Evolutionary conservation across 768 basidiomycete genomes (phyloP).

Genomic region (Leccinum subgranulosum): DNA sequence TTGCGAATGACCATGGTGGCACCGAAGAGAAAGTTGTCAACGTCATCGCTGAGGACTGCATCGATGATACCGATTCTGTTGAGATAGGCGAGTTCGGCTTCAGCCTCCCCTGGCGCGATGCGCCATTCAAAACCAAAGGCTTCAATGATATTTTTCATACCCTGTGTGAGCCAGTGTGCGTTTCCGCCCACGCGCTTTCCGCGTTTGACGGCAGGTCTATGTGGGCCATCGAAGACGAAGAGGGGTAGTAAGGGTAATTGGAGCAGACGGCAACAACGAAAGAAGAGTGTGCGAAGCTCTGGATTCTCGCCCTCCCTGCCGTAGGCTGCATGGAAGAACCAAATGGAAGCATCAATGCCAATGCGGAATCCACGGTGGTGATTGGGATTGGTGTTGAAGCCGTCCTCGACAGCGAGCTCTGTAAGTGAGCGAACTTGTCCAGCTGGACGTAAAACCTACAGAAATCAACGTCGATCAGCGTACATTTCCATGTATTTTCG

Average conservation of each 20-base stretch:
- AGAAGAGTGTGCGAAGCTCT: slow-evolving; percentile 79
- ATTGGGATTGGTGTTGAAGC: slow-evolving; percentile 64
- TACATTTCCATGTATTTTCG: slow-evolving; percentile 9
- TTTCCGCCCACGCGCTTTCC: slow-evolving; percentile 67
- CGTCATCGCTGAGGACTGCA: slow-evolving; percentile 88
- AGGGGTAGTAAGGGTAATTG: slow-evolving; percentile 79
- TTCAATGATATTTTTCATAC: slow-evolving; percentile 76
- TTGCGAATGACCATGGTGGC: slow-evolving; percentile 82
- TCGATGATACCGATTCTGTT: slow-evolving; percentile 82
- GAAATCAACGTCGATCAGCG: neutral
- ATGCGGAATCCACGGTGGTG: slow-evolving; percentile 72
- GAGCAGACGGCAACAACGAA: slow-evolving; percentile 78
- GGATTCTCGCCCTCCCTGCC: slow-evolving; percentile 84
- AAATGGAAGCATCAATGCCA: slow-evolving; percentile 82
- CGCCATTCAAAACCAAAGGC: slow-evolving; percentile 81
- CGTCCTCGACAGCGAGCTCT: slow-evolving; percentile 69
- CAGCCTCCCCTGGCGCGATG: slow-evolving; percentile 89
- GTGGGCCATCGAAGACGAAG: slow-evolving; percentile 90
- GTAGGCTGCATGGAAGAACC: slow-evolving; percentile 74
- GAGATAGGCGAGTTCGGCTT: slow-evolving; percentile 88
- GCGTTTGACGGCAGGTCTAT: slow-evolving; percentile 77
- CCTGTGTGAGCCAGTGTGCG: slow-evolving; percentile 62
- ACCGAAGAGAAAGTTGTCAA: slow-evolving; percentile 90
- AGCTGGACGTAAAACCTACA: slow-evolving; percentile 66
- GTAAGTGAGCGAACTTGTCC: slow-evolving; percentile 72